Base-by-base conservation (phyloP, 257 asterid species). In the Gentiana dahurica region DNA sequence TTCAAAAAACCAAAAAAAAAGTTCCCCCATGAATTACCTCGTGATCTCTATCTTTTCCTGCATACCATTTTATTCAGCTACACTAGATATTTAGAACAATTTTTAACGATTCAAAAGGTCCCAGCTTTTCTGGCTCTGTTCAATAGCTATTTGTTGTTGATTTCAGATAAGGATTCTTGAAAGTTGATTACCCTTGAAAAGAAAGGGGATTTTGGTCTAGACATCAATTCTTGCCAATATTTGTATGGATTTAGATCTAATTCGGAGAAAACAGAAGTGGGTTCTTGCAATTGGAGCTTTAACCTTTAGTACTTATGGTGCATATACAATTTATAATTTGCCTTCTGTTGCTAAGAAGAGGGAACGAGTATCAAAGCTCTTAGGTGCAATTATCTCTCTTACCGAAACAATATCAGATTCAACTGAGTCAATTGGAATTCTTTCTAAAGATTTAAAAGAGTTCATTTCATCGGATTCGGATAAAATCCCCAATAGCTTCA, bases 391-490 rank as follows among this genome's bases (percentile, higher is more conserved):
- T 6, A 46, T 73, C 49, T 72, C 80, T 13, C 51, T 81, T 10
- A 80, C 83, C 53, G 84, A 79, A 59, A 69, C 74, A 82, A 63
- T 81, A 12, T 71, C 95, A 13, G 77, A 85, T 70, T 79, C 97
- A 12, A 77, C 94, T 34, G 85, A 81, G 34, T 73, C 80, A 8
- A 58, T 84, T 51, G 82, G 84, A 59, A 56, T 81, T 46, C 64
- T 84, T 51, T 87, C 94, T 0, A 84, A 67, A 43, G 92, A 84
- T 68, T 8, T 84, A 0, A 84, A 81, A 50, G 78, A 78, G 7
- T 84, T 82, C 53, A 44, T 87, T 8, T 39, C 61, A 3, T 87
- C 94, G 0, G 85, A 87, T 59, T 81, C 89, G 2, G 71, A 84
- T 57, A 77, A 81, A 48, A 67, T 84, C 2, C 96, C 96, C 33